Percentiles rank a stretch among this genome's conserved stretches.
phyloP scores from a whole-genome alignment of 2,329 filamentous ascomycete species.

The Arachnomyces sp. region DNA sequence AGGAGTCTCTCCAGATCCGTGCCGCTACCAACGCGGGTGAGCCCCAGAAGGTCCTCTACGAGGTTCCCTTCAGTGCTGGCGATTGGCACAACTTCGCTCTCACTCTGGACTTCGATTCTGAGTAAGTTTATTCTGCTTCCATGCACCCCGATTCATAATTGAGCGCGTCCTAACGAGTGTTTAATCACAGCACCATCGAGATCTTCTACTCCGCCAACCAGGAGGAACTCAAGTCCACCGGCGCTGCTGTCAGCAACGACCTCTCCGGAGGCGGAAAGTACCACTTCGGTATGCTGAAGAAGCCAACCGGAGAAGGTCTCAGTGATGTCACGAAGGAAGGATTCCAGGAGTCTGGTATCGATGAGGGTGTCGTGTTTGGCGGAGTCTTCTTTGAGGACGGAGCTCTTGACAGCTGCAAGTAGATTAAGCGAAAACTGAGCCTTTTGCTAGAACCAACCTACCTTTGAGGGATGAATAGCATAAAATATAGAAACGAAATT shows the following conservation, averaged over 20 bases:
- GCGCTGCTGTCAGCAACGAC: slow-evolving; percentile 39
- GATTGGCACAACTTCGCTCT: slow-evolving; percentile 55
- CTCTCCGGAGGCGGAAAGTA: slow-evolving; percentile 52
- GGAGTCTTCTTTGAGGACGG: slow-evolving; percentile 49
- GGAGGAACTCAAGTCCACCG: slow-evolving; percentile 41
- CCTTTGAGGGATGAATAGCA: too few relatives aligned
- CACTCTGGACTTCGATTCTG: slow-evolving; percentile 48
- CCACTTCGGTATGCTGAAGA: slow-evolving; percentile 57
- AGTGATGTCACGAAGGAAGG: slow-evolving; percentile 41
- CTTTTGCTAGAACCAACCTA: too few relatives aligned
- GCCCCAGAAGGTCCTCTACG: slow-evolving; percentile 41
- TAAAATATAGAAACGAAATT: too few relatives aligned
- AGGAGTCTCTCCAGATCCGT: slow-evolving; percentile 9
- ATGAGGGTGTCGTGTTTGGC: slow-evolving; percentile 47
- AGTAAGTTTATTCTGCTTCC: slow-evolving; percentile 33
- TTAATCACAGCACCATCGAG: slow-evolving; percentile 41
- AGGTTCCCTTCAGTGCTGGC: slow-evolving; percentile 24
- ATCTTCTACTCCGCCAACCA: slow-evolving; percentile 49
- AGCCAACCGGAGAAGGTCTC: slow-evolving; percentile 38
- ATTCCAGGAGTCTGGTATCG: slow-evolving; percentile 40
- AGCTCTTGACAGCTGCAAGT: neutral
- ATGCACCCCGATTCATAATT: neutral
- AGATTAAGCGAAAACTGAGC: too few relatives aligned
- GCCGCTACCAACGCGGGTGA: slow-evolving; percentile 17
- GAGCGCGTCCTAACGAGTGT: neutral